Evolutionary conservation across 805 yeast genomes (phyloP).

Genomic region (Cyberlindnera americana): DNA sequence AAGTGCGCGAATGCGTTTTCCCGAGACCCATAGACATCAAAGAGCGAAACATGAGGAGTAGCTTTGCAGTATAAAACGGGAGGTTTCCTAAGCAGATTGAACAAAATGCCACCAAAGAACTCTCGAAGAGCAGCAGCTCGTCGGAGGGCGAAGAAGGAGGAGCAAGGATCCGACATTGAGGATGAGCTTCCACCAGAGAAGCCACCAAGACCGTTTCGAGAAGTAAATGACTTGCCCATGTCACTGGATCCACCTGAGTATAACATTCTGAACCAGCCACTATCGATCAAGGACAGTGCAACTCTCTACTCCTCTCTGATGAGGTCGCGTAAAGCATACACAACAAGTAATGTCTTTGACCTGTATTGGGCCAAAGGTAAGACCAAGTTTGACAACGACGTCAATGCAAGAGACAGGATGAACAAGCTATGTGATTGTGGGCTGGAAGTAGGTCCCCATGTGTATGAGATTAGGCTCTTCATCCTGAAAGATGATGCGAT

Average conservation of each 20-base stretch:
- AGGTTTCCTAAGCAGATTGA: too few relatives aligned
- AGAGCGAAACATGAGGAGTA: too few relatives aligned
- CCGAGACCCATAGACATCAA: too few relatives aligned
- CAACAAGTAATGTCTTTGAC: conserved; percentile 64
- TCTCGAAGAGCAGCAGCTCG: conserved; percentile 15
- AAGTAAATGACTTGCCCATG: conserved; percentile 63
- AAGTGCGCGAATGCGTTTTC: too few relatives aligned
- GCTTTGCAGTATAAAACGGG: too few relatives aligned
- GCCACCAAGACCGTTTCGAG: conserved; percentile 56
- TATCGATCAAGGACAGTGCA: conserved; percentile 69
- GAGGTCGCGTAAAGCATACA: conserved; percentile 68
- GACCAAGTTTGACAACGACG: conserved; percentile 37
- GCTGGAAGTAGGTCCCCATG: conserved; percentile 78
- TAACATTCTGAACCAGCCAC: conserved; percentile 57
- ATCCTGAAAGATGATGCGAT: conserved; percentile 79
- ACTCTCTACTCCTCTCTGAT: conserved; percentile 68
- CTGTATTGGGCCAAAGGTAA: conserved; percentile 75
- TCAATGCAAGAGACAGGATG: conserved; percentile 81
- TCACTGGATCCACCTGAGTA: conserved; percentile 63
- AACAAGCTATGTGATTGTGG: conserved; percentile 78
- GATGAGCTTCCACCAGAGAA: conserved; percentile 25
- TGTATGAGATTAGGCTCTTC: conserved; percentile 70
- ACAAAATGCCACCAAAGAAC: conserved; percentile 25
- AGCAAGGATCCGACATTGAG: conserved; percentile 25
- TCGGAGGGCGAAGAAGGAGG: conserved; percentile 15